Conservation (phyloP, 768 basidiomycete genomes). For the Agrocybe praecox region DNA sequence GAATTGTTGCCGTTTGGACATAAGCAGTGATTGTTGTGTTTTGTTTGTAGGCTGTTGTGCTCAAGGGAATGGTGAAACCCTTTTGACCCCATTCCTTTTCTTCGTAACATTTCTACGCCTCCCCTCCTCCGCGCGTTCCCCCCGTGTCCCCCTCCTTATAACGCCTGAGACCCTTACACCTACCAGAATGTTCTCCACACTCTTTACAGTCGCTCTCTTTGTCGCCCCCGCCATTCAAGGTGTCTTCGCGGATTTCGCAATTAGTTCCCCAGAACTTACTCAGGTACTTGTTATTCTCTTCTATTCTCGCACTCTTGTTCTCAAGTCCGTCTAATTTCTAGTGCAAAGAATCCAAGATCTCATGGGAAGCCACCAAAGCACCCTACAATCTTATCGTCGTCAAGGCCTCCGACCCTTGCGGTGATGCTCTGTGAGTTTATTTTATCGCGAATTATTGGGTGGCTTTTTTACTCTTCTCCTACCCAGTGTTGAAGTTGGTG, state of each 20-base stretch:
- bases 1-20: slow-evolving; percentile 6
- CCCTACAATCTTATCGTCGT: slow-evolving; percentile 69
- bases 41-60: slow-evolving; percentile 10
- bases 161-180: slow-evolving; percentile 25
- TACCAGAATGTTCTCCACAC: slow-evolving; percentile 73
- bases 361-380: slow-evolving; percentile 46
- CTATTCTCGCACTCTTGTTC: not conserved
- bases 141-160: slow-evolving; percentile 27
- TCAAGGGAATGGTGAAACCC: slow-evolving; percentile 7
- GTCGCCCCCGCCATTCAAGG: slow-evolving; percentile 51
- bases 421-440: slow-evolving; percentile 55
- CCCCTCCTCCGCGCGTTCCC: slow-evolving; percentile 27
- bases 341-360: slow-evolving; percentile 55
- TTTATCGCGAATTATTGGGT: not conserved
- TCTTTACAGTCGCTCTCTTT: slow-evolving; percentile 77
- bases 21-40: slow-evolving; percentile 12
- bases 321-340: slow-evolving; percentile 24
- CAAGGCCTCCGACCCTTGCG: slow-evolving; percentile 55
- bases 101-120: slow-evolving; percentile 27
- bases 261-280: slow-evolving; percentile 51
- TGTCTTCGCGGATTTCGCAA: slow-evolving; percentile 54
- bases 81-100: slow-evolving; percentile 18
- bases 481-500: slow-evolving; percentile 60
- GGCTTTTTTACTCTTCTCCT: not conserved
- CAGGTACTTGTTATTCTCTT: slow-evolving; percentile 46